Evolutionary conservation across 2,329 filamentous ascomycete genomes (phyloP).

Genomic region (Gremmenia infestans): DNA sequence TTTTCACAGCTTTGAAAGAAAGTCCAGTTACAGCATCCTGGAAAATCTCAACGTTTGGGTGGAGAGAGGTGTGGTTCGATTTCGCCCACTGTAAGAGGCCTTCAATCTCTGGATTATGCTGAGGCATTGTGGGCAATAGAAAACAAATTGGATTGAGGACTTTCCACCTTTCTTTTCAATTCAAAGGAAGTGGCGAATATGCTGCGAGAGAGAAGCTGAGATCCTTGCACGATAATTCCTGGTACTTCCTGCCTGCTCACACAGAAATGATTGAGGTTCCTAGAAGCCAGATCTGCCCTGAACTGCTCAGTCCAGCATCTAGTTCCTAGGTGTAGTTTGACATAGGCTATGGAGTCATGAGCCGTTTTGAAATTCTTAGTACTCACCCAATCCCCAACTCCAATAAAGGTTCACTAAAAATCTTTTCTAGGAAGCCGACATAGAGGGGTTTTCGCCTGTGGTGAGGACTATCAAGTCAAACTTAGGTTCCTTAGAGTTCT

Average conservation of each 20-base stretch:
- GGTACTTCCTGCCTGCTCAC: no score
- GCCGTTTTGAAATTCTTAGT: no score
- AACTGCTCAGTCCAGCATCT: not conserved
- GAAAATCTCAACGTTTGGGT: conserved; percentile 49
- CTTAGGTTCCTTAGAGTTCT: no score
- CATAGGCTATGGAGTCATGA: no score
- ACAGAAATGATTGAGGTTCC: no score
- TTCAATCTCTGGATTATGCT: conserved; percentile 16
- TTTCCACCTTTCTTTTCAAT: not conserved
- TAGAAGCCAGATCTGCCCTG: not conserved
- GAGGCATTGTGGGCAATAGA: conserved; percentile 5
- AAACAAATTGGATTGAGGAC: not conserved
- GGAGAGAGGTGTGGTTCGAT: conserved; percentile 42
- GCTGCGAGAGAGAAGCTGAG: not conserved
- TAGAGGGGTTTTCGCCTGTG: no score
- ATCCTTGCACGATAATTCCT: no score
- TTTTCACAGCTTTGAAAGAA: conserved; percentile 40
- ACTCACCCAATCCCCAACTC: no score
- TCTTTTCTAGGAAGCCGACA: no score
- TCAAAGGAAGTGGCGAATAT: not conserved
- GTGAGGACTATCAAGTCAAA: no score
- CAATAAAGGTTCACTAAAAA: no score
- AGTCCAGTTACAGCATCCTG: conserved; percentile 45
- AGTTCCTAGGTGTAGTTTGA: no score
- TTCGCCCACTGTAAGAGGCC: conserved; percentile 46